phyloP scores from a whole-genome alignment of 2,329 filamentous ascomycete species.

The Fusarium solani-melongenae region DNA sequence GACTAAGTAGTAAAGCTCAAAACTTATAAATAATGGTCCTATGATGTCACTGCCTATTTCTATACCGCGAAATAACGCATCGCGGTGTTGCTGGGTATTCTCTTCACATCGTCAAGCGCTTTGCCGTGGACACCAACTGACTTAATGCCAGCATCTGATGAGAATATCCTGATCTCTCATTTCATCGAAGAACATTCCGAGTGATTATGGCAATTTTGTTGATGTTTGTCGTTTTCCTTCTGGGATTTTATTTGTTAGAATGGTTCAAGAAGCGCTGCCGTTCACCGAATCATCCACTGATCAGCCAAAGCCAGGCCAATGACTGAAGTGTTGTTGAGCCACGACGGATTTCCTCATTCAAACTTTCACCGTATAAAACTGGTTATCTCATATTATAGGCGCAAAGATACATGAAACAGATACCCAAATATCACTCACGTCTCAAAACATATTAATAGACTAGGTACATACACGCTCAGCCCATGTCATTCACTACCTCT shows the following conservation, averaged over 20 bases:
- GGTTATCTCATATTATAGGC: neutral
- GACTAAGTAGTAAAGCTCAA: neutral
- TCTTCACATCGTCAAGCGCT: neutral
- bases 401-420: neutral
- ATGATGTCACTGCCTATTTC: neutral
- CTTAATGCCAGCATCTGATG: neutral
- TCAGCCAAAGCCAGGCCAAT: neutral
- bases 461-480: neutral
- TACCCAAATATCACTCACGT: neutral
- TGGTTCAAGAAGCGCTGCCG: neutral
- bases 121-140: neutral
- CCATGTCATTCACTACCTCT: neutral
- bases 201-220: neutral
- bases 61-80: neutral
- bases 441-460: neutral
- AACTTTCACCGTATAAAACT: neutral
- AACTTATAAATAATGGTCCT: neutral
- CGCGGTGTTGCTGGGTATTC: neutral
- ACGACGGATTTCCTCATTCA: neutral
- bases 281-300: neutral
- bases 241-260: neutral
- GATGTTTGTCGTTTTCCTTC: neutral
- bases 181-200: neutral
- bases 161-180: neutral
- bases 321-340: neutral